Evolutionary conservation across 768 basidiomycete genomes (phyloP).

Genomic region (Kwoniella sp.): DNA sequence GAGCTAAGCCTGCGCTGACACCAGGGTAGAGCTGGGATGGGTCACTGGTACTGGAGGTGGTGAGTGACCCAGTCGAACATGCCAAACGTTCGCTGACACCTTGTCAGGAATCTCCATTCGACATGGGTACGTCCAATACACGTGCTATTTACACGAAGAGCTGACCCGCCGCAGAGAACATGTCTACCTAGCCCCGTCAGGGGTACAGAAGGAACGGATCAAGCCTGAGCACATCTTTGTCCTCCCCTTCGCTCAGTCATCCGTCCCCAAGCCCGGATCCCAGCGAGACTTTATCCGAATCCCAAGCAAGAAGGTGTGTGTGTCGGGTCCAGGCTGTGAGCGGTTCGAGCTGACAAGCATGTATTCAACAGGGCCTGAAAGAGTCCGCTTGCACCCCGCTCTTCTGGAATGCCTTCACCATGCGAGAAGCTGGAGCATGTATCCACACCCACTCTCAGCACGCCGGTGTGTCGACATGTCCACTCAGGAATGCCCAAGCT

Average conservation of each 20-base stretch:
- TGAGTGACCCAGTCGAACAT: conserved; percentile 9
- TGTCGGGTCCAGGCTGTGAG: background rate
- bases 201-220: conserved; percentile 87
- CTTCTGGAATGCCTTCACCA: conserved; percentile 86
- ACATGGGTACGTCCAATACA: conserved; percentile 55
- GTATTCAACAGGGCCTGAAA: conserved; percentile 56
- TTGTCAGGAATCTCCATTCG: conserved; percentile 67
- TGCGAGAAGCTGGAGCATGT: conserved; percentile 73
- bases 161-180: conserved; percentile 56
- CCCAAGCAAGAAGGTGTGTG: conserved; percentile 56
- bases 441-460: conserved; percentile 90
- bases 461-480: conserved; percentile 50
- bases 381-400: conserved; percentile 85
- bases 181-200: conserved; percentile 81
- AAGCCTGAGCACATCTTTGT: conserved; percentile 80
- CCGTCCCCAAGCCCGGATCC: conserved; percentile 58
- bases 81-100: no score
- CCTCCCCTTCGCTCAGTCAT: conserved; percentile 67
- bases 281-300: conserved; percentile 74
- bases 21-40: conserved; percentile 63
- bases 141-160: background rate
- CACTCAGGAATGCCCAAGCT: background rate
- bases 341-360: background rate
- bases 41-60: conserved; percentile 76
- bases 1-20: background rate